Evolutionary conservation across 169 alveolate species (phyloP), one percentile per base, ranked within the genome.

Genomic region (Eimeria mitis): DNA sequence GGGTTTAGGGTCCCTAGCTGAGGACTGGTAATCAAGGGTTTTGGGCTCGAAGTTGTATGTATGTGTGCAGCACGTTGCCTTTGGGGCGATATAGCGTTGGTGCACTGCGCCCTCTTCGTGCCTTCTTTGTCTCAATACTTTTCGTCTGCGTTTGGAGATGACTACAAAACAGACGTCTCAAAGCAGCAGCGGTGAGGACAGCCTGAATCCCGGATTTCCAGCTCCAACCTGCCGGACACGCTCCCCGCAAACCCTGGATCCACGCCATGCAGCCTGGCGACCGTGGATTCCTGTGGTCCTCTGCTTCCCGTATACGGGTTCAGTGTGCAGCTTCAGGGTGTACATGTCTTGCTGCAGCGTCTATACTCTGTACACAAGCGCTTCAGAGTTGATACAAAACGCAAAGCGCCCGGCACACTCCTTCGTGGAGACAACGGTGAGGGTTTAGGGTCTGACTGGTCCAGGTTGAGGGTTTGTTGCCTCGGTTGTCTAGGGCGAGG

Each of bases 351-450:
- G 63, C n/a, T 83, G 75, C 70, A 83, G 90, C 56, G 76, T 83
- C 3, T 54, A 52, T 42, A 31, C 90, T 34, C 76, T 83, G 90
- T 83, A 83, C 90, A 34, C 90, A 61, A 59, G 90, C 76, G 90
- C 90, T 42, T 70, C 70, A 21, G 95, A 89, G 68, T 75, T 63
- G 63, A 65, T 89, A 49, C 89, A 75, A 40, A 49, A 49, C 70
- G 95, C 89, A 56, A 89, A 89, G 65, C 95, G 84, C 44, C 95
- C 95, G 5, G 84, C 95, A n/a, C 95, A 89, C 81, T 31, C 95
- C 4, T 89, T 73, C 89, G 37, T 89, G 68, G 95, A 89, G 71
- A 89, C 95, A 21, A 79, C 84, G 89, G 95, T 89, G 28, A 73
- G 95, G 89, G 23, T n/a, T 9, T 37, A 9, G 63, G 59, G 37